Evolutionary conservation across 108 stramenopile genomes (phyloP).

Genomic region (Seminavis robusta): DNA sequence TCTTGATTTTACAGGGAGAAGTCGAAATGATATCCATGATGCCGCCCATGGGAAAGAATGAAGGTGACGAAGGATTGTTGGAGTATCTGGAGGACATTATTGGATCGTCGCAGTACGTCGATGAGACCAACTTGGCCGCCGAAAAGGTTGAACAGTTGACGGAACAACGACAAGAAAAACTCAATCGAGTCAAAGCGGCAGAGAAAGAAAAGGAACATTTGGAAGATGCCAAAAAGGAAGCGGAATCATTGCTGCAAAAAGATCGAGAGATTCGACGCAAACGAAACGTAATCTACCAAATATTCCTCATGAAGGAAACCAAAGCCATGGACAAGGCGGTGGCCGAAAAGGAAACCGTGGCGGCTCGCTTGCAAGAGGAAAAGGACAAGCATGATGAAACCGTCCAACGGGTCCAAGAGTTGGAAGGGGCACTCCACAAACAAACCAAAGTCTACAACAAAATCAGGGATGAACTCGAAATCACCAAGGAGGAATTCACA

Average conservation of each 20-base stretch:
- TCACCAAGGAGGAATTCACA: conserved; percentile 84
- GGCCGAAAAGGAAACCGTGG: conserved; percentile 2
- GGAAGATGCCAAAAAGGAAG: conserved; percentile 88
- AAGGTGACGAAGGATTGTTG: conserved; percentile 95
- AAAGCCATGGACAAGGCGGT: conserved; percentile 37
- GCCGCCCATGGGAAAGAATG: conserved; percentile 95
- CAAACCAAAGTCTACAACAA: conserved; percentile 63
- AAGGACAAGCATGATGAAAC: too few species aligned
- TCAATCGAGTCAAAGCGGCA: conserved; percentile 94
- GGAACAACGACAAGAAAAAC: conserved; percentile 82
- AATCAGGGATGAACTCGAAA: conserved; percentile 50
- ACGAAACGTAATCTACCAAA: conserved; percentile 87
- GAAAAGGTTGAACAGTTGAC: conserved; percentile 81
- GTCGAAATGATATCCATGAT: conserved; percentile 99
- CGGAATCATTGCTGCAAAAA: conserved; percentile 77
- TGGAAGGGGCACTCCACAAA: conserved; percentile 52
- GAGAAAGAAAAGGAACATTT: conserved; percentile 94
- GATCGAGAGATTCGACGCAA: conserved; percentile 87
- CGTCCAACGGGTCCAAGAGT: conserved; percentile 49
- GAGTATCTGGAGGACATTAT: conserved; percentile 99
- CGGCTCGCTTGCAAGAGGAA: conserved; percentile 16
- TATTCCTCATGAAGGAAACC: conserved; percentile 47
- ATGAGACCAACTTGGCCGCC: conserved; percentile 79
- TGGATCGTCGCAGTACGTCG: conserved; percentile 92
- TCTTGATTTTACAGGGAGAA: conserved; percentile 98